Evolutionary conservation across 176 grass and related monocot genomes (phyloP), one percentile per base, ranked within the genome.

Genomic region (Triticum dicoccoides): DNA sequence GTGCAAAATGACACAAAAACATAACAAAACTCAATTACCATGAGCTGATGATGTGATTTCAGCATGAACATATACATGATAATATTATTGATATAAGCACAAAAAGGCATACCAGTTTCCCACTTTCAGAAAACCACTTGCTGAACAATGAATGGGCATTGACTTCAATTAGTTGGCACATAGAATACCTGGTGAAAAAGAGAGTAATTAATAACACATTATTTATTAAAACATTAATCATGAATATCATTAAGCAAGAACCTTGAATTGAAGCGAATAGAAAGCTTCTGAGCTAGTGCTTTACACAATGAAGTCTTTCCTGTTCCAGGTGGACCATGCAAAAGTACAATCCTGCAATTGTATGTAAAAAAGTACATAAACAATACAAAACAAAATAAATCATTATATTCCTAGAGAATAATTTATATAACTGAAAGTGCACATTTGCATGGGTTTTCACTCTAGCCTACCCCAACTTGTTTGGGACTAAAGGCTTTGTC

Each of bases 111-210:
- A 99, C 97, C 92, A 99, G 51, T 93, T 99, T 99, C 51, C 97
- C 97, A 87, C 97, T 99, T 92, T 99, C 97, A 87, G 97, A 99
- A 90, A 99, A 99, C 97, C 97, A 99, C 90, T 99, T 99, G 92
- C 97, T 99, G 90, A 99, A 96, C 80, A 99, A 85, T 21, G 97
- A 99, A 91, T 99, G 97, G 79, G 97, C 97, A 87, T 99, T 99
- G 74, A 99, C 94, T 93, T 99, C 97, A 66, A 99, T 68, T 89
- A 99, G 79, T 80, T 99, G 97, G 33, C 92, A 94, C 92, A 91
- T 88, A 20, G 94, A 88, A 85, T 99, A 99, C 94, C 97, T 99
- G 87, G 38, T 80, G 56, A 86, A 66, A 68, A 56, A 61, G 49
- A 37, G 38, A 83, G 69, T 44, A 69, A 88, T 75, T 30, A 86